Evolutionary conservation across 495 filamentous ascomycete species (phyloP).

Genomic region (Halenospora varia): DNA sequence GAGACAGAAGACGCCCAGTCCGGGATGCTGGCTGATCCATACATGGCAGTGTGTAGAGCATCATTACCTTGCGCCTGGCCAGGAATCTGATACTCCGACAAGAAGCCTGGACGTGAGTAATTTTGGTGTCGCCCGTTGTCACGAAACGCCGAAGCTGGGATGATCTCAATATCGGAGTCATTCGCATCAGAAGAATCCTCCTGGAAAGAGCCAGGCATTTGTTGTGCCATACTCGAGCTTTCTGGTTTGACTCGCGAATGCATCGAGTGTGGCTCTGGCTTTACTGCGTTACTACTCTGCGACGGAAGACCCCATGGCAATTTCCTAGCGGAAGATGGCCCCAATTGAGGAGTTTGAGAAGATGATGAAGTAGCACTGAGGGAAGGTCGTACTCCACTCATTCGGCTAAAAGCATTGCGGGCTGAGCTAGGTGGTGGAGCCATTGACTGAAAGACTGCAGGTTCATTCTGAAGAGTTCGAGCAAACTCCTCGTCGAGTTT

Average conservation of each 20-base stretch:
- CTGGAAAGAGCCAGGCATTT: constrained; percentile 12
- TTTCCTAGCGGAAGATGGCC: neutral
- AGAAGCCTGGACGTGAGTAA: constrained; percentile 2
- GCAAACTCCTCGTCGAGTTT: constrained; percentile 47
- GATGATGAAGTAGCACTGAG: neutral
- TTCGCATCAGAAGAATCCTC: constrained; percentile 1
- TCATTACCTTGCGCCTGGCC: neutral
- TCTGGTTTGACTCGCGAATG: neutral
- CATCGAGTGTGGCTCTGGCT: constrained; percentile 8
- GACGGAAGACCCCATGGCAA: neutral
- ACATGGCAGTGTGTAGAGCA: constrained; percentile 12
- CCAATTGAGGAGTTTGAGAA: neutral
- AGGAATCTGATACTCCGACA: neutral
- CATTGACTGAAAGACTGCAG: constrained; percentile 1
- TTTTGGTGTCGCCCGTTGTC: constrained; percentile 18
- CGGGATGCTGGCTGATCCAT: neutral
- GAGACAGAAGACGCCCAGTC: neutral
- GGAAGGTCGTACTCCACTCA: constrained; percentile 11
- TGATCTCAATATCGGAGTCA: constrained; percentile 28
- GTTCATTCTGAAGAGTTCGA: constrained; percentile 29
- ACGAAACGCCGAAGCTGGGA: constrained; percentile 14
- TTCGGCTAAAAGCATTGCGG: constrained; percentile 16
- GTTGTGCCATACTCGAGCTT: neutral
- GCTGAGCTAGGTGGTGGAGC: neutral
- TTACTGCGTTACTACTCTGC: neutral